A percentile compares a stretch with the other conserved stretches of the same genome.
Evolutionary conservation across 2,329 filamentous ascomycete species (phyloP).

Genomic region (Paramyrothecium sp.): DNA sequence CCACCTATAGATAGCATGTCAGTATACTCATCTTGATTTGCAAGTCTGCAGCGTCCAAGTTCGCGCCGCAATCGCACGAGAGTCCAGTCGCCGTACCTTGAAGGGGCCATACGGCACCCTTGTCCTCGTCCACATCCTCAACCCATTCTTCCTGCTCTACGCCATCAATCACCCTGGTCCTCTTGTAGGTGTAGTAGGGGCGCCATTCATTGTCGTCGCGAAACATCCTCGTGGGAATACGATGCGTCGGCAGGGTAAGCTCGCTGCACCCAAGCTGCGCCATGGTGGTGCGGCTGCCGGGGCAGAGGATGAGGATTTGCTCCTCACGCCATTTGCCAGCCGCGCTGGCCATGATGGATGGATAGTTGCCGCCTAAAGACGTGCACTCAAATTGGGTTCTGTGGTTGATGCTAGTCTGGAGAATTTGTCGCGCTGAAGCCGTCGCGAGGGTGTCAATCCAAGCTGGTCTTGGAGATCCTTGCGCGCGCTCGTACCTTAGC

Average conservation of each 20-base stretch:
- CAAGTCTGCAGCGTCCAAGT: background rate
- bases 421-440: constrained; percentile 6
- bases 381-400: background rate
- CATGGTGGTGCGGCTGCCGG: constrained; percentile 85
- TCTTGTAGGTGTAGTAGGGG: constrained; percentile 75
- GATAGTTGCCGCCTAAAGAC: constrained; percentile 2
- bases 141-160: constrained; percentile 69
- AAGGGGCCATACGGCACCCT: constrained; percentile 89
- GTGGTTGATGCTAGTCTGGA: background rate
- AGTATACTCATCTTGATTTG: background rate
- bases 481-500: constrained; percentile 15
- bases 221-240: constrained; percentile 94
- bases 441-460: constrained; percentile 16
- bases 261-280: constrained; percentile 88
- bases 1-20: constrained; percentile 51
- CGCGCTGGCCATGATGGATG: constrained; percentile 50
- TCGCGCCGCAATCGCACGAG: constrained; percentile 5
- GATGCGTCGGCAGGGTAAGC: constrained; percentile 84
- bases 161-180: constrained; percentile 50
- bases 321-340: constrained; percentile 63
- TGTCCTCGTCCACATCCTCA: constrained; percentile 82
- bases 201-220: constrained; percentile 74
- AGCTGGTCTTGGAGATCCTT: constrained; percentile 16
- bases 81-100: constrained; percentile 40
- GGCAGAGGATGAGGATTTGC: constrained; percentile 69